Base-by-base conservation (phyloP, 495 filamentous ascomycete species). In the Podospora comata region DNA sequence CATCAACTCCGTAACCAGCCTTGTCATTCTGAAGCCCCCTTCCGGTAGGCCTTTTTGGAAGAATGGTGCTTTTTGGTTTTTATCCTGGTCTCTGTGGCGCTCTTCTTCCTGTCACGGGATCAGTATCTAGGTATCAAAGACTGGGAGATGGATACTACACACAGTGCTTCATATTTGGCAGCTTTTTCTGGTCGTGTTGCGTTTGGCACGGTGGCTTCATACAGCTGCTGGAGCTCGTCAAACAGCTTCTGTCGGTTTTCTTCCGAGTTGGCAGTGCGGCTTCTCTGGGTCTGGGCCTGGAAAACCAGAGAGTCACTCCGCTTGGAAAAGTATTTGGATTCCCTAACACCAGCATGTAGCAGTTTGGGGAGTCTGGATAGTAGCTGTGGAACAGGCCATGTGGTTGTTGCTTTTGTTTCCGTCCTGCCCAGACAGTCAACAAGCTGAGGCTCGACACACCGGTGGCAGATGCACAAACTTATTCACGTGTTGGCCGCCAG, bases 401-500 rank as follows among this genome's bases (percentile, higher is more conserved):
- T 75, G 79, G 91, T 76, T 18, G 91, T 97, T 13, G 94, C 95
- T 79, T 99, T 99, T 18, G 91, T 91, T 76, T 94, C 95, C 28
- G 96, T 92, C 78, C 95, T 99, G 30, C 9, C 23, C 55, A 58
- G 55, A 58, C 55, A 9, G 55, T 56, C 19, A 58, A 58, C 55
- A 58, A 9, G 55, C 55, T 26, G 55, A 58, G n/a, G n/a, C 23
- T 58, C 13, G n/a, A 20, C n/a, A 58, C n/a, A 58, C 55, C 0
- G 55, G n/a, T 13, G 7, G 6, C 18, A 18, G 55, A 26, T 20
- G 44, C 55, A 83, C 87, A 69, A 82, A 97, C 94, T 97, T 97
- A 79, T 99, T 99, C 58, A 95, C 92, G 80, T 97, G 94, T 75
- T 99, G 95, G 5, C 95, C 95, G 20, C 95, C 95, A 11, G 94